Percentiles rank a stretch among this genome's conserved stretches.
Conservation (phyloP, 441 rosid species). For the Melianthus villosus region DNA sequence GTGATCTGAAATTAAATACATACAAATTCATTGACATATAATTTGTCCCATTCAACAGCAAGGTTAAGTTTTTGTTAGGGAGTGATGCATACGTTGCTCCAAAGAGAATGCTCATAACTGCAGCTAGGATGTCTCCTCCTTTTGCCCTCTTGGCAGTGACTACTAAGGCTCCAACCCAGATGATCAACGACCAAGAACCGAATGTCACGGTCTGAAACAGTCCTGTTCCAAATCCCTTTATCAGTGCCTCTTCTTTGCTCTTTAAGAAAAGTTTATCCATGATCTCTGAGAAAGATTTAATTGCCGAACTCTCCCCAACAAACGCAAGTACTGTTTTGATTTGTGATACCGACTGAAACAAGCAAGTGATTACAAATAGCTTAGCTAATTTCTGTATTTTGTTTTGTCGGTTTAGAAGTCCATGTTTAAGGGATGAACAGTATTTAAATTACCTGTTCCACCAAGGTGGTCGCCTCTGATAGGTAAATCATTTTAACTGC, state of each 20-base stretch:
- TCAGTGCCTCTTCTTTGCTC: constrained; percentile 38
- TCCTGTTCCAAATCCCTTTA: constrained; percentile 53
- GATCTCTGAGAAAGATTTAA: constrained; percentile 29
- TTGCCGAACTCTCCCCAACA: constrained; percentile 35
- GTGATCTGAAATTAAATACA: constrained; percentile 23
- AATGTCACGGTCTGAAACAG: constrained; percentile 43
- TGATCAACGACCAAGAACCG: constrained; percentile 44
- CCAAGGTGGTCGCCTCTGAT: constrained; percentile 36
- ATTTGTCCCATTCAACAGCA: neutral
- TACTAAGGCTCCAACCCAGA: constrained; percentile 43
- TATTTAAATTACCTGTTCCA: constrained; percentile 27
- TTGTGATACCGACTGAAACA: constrained; percentile 32
- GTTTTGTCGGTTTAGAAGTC: neutral
- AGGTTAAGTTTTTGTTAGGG: neutral
- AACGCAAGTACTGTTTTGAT: constrained; percentile 52
- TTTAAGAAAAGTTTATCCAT: constrained; percentile 25
- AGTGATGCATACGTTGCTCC: constrained; percentile 36
- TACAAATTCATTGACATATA: neutral
- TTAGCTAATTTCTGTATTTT: neutral
- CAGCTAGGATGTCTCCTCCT: constrained; percentile 42
- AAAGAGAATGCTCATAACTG: constrained; percentile 49
- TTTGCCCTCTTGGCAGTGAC: constrained; percentile 24
- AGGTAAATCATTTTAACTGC: constrained; percentile 27
- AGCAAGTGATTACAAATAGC: neutral
- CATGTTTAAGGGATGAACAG: neutral